Evolutionary conservation across 2,329 filamentous ascomycete species (phyloP).

Genomic region (Colletotrichum sp.): DNA sequence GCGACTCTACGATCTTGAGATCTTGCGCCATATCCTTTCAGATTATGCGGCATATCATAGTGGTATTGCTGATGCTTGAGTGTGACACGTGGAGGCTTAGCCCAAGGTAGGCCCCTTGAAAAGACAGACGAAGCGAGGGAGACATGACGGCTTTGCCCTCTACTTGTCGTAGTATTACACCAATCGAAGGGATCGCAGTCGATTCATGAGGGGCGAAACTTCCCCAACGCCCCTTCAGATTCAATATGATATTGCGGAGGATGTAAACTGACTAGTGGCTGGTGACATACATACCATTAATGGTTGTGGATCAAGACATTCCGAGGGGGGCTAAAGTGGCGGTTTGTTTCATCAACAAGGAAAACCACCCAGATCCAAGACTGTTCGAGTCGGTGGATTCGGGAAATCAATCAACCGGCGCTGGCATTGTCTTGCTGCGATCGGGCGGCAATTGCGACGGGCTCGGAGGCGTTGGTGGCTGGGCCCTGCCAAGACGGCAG

Average conservation of each 20-base stretch:
- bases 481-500: slow-evolving; percentile 6
- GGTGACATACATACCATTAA: background rate
- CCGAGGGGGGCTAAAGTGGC: background rate
- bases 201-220: background rate
- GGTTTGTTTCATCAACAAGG: background rate
- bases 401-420: background rate
- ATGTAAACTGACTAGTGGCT: background rate
- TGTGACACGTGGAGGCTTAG: background rate
- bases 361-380: background rate
- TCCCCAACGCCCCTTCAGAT: background rate
- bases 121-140: background rate
- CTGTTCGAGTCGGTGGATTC: background rate
- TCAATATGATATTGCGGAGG: background rate
- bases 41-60: too few relatives aligned
- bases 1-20: too few relatives aligned
- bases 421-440: background rate
- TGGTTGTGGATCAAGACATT: background rate
- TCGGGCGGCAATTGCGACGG: background rate
- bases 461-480: background rate
- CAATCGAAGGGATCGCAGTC: background rate
- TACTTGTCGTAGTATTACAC: accelerated
- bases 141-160: background rate
- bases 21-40: too few relatives aligned
- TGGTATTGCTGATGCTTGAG: too few relatives aligned
- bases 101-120: background rate